Percentiles rank a stretch among this genome's conserved stretches.
Conservation (phyloP, 2,329 filamentous ascomycete species). For the Penicillium corylophilum region DNA sequence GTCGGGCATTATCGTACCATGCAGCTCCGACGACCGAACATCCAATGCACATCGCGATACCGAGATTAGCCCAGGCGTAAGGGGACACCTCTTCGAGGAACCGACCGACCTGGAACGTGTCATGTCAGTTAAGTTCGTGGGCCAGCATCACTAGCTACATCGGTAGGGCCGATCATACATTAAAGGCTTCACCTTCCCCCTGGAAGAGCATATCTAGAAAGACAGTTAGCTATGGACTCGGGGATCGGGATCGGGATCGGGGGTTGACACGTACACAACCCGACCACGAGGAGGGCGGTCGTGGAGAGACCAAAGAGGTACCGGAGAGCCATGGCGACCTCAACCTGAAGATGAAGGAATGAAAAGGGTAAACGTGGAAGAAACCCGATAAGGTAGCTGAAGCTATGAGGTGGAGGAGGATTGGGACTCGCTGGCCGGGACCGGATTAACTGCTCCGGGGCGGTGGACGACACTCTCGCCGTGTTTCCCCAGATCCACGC, state of each 20-base stretch:
- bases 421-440: conserved; percentile 29
- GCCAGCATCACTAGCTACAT: not conserved
- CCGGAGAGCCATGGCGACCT: conserved; percentile 63
- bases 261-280: conserved; percentile 64
- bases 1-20: conserved; percentile 62
- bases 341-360: conserved; percentile 25
- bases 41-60: conserved; percentile 92
- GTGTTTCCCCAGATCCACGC: conserved; percentile 31
- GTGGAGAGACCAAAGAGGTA: conserved; percentile 70
- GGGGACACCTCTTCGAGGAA: conserved; percentile 94
- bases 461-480: conserved; percentile 16
- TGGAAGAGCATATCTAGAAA: conserved; percentile 93
- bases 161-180: conserved; percentile 60
- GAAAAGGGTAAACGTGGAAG: conserved; percentile 13
- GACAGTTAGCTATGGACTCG: conserved; percentile 17
- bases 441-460: conserved; percentile 31
- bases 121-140: conserved; percentile 14
- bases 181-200: conserved; percentile 91
- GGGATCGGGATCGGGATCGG: conserved; percentile 8
- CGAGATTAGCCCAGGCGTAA: conserved; percentile 86
- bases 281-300: conserved; percentile 69
- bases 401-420: conserved; percentile 18
- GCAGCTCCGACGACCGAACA: conserved; percentile 94
- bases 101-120: conserved; percentile 68
- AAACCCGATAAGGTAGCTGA: conserved; percentile 22